Base-by-base conservation (phyloP, 2,329 filamentous ascomycete genomes). In the Nigrospora osmanthi region DNA sequence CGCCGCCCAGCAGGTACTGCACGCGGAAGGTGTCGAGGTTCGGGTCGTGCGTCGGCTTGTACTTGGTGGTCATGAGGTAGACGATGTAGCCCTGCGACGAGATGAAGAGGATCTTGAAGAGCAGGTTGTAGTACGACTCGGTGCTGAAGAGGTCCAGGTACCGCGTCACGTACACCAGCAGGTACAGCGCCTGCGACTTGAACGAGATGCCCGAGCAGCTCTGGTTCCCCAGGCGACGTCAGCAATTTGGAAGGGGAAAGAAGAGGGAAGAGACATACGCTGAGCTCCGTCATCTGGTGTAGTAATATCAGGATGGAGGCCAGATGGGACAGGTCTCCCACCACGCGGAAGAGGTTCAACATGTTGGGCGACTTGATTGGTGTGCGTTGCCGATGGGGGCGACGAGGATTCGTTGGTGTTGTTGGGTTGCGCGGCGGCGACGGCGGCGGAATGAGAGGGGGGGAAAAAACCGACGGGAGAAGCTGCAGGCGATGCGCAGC, bases 191-290 rank as follows among this genome's bases (percentile, higher is more conserved):
- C 76, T 98, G 93, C 50, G 91, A 96, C 67, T 98, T 98, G 79
- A 98, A 97, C 14, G 93, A 98, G 68, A 98, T 91, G 57, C 93
- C 93, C 36, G 91, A 85, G 65, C 90, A 95, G 75, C 90, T 96
- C 91, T 96, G 63, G 13, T 12, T 17, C 11, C 19, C 48, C 34
- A 50, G 59, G 57, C 48, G 49, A 39, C 42, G 47, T 54, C 41
- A 57, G 51, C 42, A 39, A 33, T 15, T 42, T n/a, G 35, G 35
- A 42, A 17, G 28, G 35, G 32, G 42, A 7, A 19, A 36, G 31
- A 38, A 23, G 9, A 37, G 15, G n/a, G 40, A 32, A 11, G 45
- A 31, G 38, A 67, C 82, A 50, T 75, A 96, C 91, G 63, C 88
- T 95, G 38, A 93, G 83, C 62, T 86, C 81, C 58, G 84, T 83